A percentile compares a stretch with the other conserved stretches of the same genome.
phyloP scores from a whole-genome alignment of 257 asterid species.

The Salvia hispanica region DNA sequence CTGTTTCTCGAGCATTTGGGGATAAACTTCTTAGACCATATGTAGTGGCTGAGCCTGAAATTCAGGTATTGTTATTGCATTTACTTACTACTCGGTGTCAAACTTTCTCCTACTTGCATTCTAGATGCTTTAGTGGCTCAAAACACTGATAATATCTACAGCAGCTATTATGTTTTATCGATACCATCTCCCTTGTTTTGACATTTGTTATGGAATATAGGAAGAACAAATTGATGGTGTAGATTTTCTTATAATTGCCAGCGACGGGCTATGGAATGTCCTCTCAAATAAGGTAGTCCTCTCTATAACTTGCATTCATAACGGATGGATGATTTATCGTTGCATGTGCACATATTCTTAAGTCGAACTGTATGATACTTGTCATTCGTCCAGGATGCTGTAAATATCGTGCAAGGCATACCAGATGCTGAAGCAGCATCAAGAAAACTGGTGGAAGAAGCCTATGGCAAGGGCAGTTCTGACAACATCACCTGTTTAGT shows the following conservation, averaged over 20 bases:
- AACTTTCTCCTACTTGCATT: constrained; percentile 5
- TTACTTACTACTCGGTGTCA: constrained; percentile 4
- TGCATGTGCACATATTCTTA: not conserved
- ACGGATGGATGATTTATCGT: no score
- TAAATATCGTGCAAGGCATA: constrained; percentile 59
- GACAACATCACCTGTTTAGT: constrained; percentile 80
- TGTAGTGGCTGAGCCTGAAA: constrained; percentile 76
- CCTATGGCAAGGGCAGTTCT: constrained; percentile 64
- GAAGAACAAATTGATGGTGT: constrained; percentile 71
- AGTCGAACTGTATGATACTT: not conserved
- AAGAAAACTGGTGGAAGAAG: constrained; percentile 64
- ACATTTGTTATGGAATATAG: constrained; percentile 30
- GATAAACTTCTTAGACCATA: constrained; percentile 70
- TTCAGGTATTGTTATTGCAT: constrained; percentile 45
- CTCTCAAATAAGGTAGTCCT: constrained; percentile 66
- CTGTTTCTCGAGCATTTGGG: constrained; percentile 91
- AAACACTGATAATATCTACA: not conserved
- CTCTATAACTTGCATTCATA: not conserved
- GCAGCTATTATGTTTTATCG: constrained; percentile 7
- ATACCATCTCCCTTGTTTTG: constrained; percentile 5
- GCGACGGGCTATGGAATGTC: constrained; percentile 88
- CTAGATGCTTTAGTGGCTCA: not conserved
- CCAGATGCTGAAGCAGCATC: constrained; percentile 70
- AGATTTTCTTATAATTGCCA: constrained; percentile 72
- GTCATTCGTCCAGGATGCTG: constrained; percentile 59